Evolutionary conservation across 2,329 filamentous ascomycete species (phyloP), one percentile per base, ranked within the genome.

Genomic region (Curvularia hawaiiensis): DNA sequence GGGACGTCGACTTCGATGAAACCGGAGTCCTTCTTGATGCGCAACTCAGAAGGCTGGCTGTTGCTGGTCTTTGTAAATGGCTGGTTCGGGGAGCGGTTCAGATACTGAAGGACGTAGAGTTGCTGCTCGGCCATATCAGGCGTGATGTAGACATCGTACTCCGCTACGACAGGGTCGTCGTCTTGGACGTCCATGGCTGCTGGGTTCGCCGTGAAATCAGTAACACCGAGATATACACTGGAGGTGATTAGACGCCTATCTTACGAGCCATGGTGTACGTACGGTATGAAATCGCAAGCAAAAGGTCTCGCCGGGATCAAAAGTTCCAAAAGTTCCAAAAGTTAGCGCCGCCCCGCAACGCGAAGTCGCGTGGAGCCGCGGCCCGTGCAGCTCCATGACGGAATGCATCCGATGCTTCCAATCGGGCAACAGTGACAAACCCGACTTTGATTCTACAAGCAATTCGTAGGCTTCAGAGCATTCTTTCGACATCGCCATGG

Each of bases 1-100:
- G 92, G 91, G n/a, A 97, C 84, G 75, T 99, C 95, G 51, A 98
- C 83, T 78, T 99, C 95, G 55, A 97, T 82, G 79, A 97, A 90
- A 54, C 93, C 93, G 0, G 90, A 86, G 55, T 84, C 80, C 14
- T 88, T 85, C 80, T 98, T 99, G 74, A 97, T 80, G 65, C 94
- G 91, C 69, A 98, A 81, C 67, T 90, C 87, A 16, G 85, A 80
- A 11, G 94, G 90, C 54, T 83, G 81, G 16, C 79, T 78, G 9
- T 64, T 59, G 51, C 79, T 77, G 12, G 78, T 72, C 22, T 85
- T 82, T 53, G 84, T 84, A 77, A 90, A 89, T 6, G 85, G 82
- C 61, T 88, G 84, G 40, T 85, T 81, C 56, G 86, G 81, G 39
- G 83, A 82, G 61, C 91, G 90, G 78, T 93, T 93, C 26, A 93